Conservation (phyloP, 2,329 filamentous ascomycete genomes). For the Aureobasidium lini region DNA sequence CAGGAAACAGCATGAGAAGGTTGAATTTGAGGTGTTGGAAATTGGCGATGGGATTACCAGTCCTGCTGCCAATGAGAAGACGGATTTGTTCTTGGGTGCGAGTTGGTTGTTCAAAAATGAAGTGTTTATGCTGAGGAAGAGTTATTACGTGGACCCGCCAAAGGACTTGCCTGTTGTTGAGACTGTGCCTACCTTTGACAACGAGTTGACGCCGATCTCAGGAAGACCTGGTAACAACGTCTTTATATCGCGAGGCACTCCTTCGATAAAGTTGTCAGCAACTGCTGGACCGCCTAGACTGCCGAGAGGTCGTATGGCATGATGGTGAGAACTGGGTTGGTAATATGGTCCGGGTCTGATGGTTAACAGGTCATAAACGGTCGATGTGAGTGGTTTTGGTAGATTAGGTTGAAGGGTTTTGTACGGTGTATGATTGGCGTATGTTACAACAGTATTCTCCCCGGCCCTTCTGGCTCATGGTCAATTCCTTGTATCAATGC, state of each 20-base stretch:
- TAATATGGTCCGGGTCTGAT: background rate
- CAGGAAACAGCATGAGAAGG: conserved; percentile 56
- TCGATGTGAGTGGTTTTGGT: background rate
- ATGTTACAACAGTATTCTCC: background rate
- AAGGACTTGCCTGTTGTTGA: conserved; percentile 1
- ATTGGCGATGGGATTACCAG: conserved; percentile 4
- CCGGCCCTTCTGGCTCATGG: too few relatives aligned
- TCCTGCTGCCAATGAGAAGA: conserved; percentile 5
- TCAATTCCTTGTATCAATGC: background rate
- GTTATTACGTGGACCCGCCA: conserved; percentile 12
- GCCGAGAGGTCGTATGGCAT: conserved; percentile 8
- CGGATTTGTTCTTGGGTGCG: conserved; percentile 6
- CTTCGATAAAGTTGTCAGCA: background rate
- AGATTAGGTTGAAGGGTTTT: background rate
- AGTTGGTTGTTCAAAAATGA: conserved; percentile 12
- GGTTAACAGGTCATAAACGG: too few relatives aligned
- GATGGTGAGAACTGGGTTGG: background rate
- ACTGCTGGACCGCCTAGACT: conserved; percentile 3
- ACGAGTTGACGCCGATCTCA: conserved; percentile 3
- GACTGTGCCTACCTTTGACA: background rate
- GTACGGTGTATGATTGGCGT: background rate
- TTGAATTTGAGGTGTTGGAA: conserved; percentile 41
- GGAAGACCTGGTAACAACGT: background rate
- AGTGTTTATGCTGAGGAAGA: conserved; percentile 10
- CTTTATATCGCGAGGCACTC: background rate